Evolutionary conservation across 768 basidiomycete species (phyloP).

Genomic region (Leccinum fibrillosum): DNA sequence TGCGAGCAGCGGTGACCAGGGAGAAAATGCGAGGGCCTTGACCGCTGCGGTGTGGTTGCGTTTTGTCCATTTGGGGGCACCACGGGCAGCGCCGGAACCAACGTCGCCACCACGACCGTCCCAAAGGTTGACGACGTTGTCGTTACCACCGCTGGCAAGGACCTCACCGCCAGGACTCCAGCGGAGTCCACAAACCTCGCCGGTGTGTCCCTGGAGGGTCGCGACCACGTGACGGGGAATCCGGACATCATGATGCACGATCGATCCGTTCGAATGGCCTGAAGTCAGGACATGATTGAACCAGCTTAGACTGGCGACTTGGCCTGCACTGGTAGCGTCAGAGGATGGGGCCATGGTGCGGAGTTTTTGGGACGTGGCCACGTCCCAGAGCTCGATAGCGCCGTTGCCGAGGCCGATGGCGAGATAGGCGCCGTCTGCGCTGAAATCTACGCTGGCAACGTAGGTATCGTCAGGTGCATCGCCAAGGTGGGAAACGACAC

Average conservation of each 20-base stretch:
- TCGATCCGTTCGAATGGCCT: slow-evolving; percentile 91
- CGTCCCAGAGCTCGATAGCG: slow-evolving; percentile 94
- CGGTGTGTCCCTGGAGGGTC: slow-evolving; percentile 85
- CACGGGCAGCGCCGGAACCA: slow-evolving; percentile 40
- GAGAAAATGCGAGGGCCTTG: slow-evolving; percentile 93
- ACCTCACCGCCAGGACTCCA: slow-evolving; percentile 89
- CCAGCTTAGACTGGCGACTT: slow-evolving; percentile 87
- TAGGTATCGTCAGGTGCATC: slow-evolving; percentile 75
- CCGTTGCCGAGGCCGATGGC: slow-evolving; percentile 80
- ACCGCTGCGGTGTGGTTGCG: slow-evolving; percentile 88
- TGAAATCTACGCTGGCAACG: slow-evolving; percentile 75
- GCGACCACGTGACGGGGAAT: slow-evolving; percentile 84
- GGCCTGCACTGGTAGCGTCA: slow-evolving; percentile 37
- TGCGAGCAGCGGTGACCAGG: slow-evolving; percentile 90
- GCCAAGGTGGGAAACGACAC: slow-evolving; percentile 73
- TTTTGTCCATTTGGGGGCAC: slow-evolving; percentile 85
- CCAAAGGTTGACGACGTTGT: slow-evolving; percentile 98
- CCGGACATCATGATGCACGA: slow-evolving; percentile 95
- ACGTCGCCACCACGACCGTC: slow-evolving; percentile 74
- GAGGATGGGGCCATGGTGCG: slow-evolving; percentile 73
- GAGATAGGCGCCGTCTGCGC: slow-evolving; percentile 76
- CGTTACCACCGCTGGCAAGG: slow-evolving; percentile 93
- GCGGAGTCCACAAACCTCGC: slow-evolving; percentile 89
- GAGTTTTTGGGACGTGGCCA: slow-evolving; percentile 71
- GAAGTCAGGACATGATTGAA: slow-evolving; percentile 79